A percentile compares a stretch with the other conserved stretches of the same genome.
Conservation (phyloP, 1,284 basidiomycete species). For the Ustilago tritici region DNA sequence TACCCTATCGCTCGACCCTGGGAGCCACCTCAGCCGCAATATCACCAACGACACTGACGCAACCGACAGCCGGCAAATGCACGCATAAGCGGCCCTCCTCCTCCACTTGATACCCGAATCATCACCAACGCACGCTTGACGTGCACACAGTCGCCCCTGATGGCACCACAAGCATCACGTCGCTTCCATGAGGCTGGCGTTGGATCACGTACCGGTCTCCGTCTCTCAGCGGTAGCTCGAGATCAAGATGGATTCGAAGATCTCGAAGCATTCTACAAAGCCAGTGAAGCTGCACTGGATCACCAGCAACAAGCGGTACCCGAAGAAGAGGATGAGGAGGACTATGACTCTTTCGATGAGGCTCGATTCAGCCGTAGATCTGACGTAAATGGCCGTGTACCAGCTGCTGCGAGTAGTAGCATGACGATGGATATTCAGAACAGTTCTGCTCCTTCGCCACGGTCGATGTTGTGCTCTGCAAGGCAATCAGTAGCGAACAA, state of each 20-base stretch:
- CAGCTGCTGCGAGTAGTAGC: conserved; percentile 38
- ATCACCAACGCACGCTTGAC: not conserved
- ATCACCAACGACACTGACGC: not conserved
- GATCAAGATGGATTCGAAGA: conserved; percentile 77
- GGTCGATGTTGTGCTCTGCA: conserved; percentile 31
- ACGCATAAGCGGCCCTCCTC: not conserved
- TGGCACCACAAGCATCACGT: conserved; percentile 46
- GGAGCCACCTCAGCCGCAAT: not conserved
- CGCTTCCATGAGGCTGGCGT: conserved; percentile 65
- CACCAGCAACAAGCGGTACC: conserved; percentile 69
- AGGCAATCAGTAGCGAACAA: conserved; percentile 25
- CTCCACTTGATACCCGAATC: not conserved
- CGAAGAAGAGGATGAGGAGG: conserved; percentile 74
- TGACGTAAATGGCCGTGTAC: conserved; percentile 10
- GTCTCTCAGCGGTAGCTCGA: conserved; percentile 51
- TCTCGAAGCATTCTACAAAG: conserved; percentile 65
- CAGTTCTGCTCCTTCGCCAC: conserved; percentile 49
- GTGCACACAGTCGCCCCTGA: not conserved
- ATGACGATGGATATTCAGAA: conserved; percentile 55
- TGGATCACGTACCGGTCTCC: conserved; percentile 66
- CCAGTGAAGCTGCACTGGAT: conserved; percentile 65
- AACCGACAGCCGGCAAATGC: not conserved
- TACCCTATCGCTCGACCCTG: not conserved
- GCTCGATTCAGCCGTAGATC: conserved; percentile 26
- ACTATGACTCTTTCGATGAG: conserved; percentile 66